Evolutionary conservation across 257 asterid genomes (phyloP).

Genomic region (Solanum rostratum): DNA sequence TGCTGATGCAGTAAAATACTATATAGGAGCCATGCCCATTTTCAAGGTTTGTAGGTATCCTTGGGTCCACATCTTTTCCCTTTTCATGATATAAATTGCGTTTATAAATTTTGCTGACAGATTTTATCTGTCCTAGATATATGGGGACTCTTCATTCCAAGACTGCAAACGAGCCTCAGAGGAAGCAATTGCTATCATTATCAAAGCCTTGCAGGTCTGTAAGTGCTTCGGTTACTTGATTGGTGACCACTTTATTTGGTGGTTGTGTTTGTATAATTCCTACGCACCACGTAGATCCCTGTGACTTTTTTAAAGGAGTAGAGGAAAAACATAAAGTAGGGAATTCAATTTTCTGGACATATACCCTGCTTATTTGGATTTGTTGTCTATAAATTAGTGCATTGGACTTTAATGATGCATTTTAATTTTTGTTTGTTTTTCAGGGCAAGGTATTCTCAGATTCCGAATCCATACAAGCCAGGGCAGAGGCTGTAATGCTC

Average conservation of each 20-base stretch:
- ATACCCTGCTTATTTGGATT: neutral
- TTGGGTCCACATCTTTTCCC: neutral
- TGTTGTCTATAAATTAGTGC: neutral
- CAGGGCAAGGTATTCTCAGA: conserved; percentile 96
- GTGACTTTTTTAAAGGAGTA: neutral
- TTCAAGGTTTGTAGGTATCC: conserved; percentile 50
- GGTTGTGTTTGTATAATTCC: neutral
- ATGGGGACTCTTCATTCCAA: conserved; percentile 91
- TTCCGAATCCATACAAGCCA: conserved; percentile 95
- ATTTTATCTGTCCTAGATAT: conserved; percentile 41
- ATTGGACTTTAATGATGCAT: neutral
- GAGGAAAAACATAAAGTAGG: neutral
- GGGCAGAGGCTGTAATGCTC: conserved; percentile 98
- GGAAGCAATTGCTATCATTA: conserved; percentile 59
- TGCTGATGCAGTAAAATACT: conserved; percentile 89
- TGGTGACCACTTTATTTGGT: neutral
- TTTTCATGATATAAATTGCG: neutral
- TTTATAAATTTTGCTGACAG: neutral
- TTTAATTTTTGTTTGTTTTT: neutral
- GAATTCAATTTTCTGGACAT: neutral
- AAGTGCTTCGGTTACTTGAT: neutral
- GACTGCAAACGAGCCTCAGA: conserved; percentile 93
- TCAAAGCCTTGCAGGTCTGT: conserved; percentile 63
- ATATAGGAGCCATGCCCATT: conserved; percentile 93
- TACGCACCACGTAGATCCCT: neutral